Conservation (phyloP, 2,329 filamentous ascomycete species). For the Aspergillus fumigatus region DNA sequence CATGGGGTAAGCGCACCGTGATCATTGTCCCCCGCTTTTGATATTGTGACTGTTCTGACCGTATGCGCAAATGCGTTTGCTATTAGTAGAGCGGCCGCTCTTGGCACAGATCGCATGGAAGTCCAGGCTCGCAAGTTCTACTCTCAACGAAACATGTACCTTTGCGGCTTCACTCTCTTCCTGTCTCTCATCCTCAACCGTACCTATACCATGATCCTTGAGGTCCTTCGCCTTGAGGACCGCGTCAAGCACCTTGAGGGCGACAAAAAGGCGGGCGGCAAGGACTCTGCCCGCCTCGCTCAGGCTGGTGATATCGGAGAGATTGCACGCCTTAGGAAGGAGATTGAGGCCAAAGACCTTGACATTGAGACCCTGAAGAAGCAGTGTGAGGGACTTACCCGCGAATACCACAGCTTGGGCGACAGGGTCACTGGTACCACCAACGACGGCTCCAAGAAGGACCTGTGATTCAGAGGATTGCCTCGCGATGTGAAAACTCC, state of each 20-base stretch:
- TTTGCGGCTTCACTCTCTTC: constrained; percentile 98
- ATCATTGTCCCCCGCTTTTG: background rate
- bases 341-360: constrained; percentile 68
- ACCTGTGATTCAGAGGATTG: constrained; percentile 38
- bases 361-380: constrained; percentile 89
- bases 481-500: background rate
- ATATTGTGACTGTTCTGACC: constrained; percentile 6
- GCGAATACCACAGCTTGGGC: constrained; percentile 80
- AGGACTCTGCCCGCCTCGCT: constrained; percentile 68
- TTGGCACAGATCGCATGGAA: constrained; percentile 93
- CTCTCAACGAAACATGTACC: constrained; percentile 99
- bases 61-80: constrained; percentile 7
- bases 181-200: constrained; percentile 96
- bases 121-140: constrained; percentile 99
- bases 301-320: constrained; percentile 68
- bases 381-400: constrained; percentile 76
- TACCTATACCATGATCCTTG: constrained; percentile 95
- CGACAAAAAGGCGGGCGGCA: constrained; percentile 54
- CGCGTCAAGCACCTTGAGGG: constrained; percentile 80
- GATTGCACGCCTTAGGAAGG: constrained; percentile 69
- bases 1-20: constrained; percentile 44
- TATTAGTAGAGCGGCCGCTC: constrained; percentile 58
- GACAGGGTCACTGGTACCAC: constrained; percentile 66
- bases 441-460: constrained; percentile 51
- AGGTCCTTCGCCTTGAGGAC: constrained; percentile 87